Conservation (phyloP, 371 early-diverging fungal genomes). For the Mycotypha africana region DNA sequence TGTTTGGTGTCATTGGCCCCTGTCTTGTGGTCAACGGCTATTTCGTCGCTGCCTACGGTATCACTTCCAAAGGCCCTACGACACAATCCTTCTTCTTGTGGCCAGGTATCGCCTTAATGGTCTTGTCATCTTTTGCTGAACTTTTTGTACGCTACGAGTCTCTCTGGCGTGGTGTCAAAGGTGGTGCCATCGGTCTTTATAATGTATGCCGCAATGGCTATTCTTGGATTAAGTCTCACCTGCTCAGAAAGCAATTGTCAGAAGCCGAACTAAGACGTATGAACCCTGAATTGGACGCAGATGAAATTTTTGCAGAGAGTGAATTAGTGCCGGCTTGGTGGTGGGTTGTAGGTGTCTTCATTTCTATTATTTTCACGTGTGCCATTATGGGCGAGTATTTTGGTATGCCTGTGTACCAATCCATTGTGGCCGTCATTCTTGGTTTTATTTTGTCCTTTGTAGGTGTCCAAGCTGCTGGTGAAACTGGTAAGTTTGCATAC, state of each 20-base stretch:
- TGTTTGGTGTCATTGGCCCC: constrained; percentile 53
- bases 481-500: too few species aligned
- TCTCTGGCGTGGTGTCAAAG: constrained; percentile 51
- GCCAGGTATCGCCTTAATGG: constrained; percentile 77
- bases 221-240: too few species aligned
- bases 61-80: constrained; percentile 25
- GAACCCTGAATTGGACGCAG: constrained; percentile 8
- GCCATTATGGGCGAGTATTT: constrained; percentile 54
- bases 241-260: constrained; percentile 4
- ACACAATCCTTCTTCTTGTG: constrained; percentile 57
- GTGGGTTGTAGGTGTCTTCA: constrained; percentile 54
- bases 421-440: constrained; percentile 56
- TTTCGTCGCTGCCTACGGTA: constrained; percentile 31
- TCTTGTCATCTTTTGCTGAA: constrained; percentile 59
- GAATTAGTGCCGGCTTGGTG: constrained; percentile 54
- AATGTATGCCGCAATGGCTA: constrained; percentile 3
- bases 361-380: constrained; percentile 55
- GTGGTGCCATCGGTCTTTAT: constrained; percentile 13
- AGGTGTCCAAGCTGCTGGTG: constrained; percentile 63
- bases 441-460: constrained; percentile 68
- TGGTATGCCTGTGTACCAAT: constrained; percentile 49
- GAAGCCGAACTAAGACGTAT: not conserved
- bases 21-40: constrained; percentile 34
- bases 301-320: constrained; percentile 25
- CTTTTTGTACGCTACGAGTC: constrained; percentile 48